Evolutionary conservation across 2,329 filamentous ascomycete species (phyloP).

Genomic region (Septoria linicola): DNA sequence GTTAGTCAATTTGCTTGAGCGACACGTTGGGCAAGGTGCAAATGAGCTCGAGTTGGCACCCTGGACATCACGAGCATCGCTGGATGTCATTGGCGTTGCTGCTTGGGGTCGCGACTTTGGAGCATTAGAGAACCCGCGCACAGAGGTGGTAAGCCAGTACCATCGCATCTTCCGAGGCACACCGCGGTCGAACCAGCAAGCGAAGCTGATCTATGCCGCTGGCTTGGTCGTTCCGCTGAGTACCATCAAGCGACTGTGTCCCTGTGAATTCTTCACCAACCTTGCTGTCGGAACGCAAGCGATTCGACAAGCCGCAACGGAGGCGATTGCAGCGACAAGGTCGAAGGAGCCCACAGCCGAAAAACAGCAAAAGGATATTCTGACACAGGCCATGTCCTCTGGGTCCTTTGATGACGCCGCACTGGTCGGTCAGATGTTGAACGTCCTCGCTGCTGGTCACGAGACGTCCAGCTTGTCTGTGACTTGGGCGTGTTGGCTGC

Average conservation of each 20-base stretch:
- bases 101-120: slow-evolving; percentile 13
- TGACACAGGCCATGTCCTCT: not conserved
- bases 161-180: slow-evolving; percentile 7
- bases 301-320: not conserved
- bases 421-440: slow-evolving; percentile 54
- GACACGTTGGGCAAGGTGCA: not conserved
- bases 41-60: not conserved
- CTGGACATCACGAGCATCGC: slow-evolving; percentile 8
- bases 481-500: slow-evolving; percentile 68
- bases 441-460: slow-evolving; percentile 58
- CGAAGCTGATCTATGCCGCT: not conserved
- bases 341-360: not conserved
- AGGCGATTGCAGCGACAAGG: not conserved
- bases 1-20: not conserved
- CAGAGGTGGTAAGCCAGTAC: slow-evolving; percentile 5
- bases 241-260: not conserved
- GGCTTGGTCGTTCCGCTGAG: not conserved
- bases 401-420: slow-evolving; percentile 48
- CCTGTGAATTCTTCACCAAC: slow-evolving; percentile 1
- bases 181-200: not conserved
- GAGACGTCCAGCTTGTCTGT: slow-evolving; percentile 73
- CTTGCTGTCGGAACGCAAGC: not conserved
- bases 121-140: slow-evolving; percentile 4
- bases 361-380: slow-evolving; percentile 3
- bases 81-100: slow-evolving; percentile 18